Base-by-base conservation (phyloP, 2,329 filamentous ascomycete species). In the Lojkania enalia region DNA sequence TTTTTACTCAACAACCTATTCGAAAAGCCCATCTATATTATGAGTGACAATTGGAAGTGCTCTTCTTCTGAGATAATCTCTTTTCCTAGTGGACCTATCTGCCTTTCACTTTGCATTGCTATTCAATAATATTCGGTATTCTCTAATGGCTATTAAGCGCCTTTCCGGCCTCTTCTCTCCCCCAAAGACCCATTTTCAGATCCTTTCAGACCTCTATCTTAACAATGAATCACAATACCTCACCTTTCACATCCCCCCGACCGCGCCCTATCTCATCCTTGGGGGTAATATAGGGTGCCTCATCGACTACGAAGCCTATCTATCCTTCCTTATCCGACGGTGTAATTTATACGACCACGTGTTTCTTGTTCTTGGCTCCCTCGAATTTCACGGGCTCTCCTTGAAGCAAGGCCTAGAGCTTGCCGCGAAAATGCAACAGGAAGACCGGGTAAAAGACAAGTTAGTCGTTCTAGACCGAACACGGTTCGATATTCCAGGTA, bases 391-490 rank as follows among this genome's bases (percentile, higher is more conserved):
- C n/a, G 59, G 61, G 3, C 39, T 63, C 1, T 38, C 31, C 3
- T 55, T 60, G 45, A 51, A 51, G 44, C 55, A 59, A 14, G 61
- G 60, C 6, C 33, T 66, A 9, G 54, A 61, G 35, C 40, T 63
- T 2, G 62, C 61, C 12, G 52, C 49, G 25, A 51, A 52, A 21
- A 51, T 67, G 52, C 56, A 66, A 40, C 49, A 57, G 33, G 62
- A 67, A n/a, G 49, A 53, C 1, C 44, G 39, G 2, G 55, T 57
- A 3, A 57, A 52, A 19, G 69, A 67, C 0, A 71, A 65, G 23
- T 40, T 81, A 9, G 60, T 73, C 3, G 52, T 82, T 3, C 56
- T 82, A 7, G 62, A 81, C 49, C 67, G 69, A 14, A 62, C 61
- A 14, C 54, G 71, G 5, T 74, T 69, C 50, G 72, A 77, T 35